A percentile compares a stretch with the other conserved stretches of the same genome.
Evolutionary conservation across 257 asterid species (phyloP).

Genomic region (Knoxia roxburghii): DNA sequence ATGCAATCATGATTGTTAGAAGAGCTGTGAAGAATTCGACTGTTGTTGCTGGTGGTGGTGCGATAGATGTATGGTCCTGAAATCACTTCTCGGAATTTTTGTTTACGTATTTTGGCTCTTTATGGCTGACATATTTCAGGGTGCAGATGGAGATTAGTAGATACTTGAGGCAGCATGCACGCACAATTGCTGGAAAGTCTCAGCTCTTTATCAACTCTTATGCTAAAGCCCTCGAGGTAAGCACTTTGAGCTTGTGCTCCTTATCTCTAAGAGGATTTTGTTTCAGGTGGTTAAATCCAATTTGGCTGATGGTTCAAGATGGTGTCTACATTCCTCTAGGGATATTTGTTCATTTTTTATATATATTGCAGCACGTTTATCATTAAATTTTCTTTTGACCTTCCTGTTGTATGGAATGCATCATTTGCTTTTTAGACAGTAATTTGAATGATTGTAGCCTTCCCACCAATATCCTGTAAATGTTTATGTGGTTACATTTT

Average conservation of each 20-base stretch:
- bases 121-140: constrained; percentile 12
- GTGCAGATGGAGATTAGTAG: constrained; percentile 85
- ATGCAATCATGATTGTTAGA: constrained; percentile 45
- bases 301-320: background rate
- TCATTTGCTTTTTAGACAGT: background rate
- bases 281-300: background rate
- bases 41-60: constrained; percentile 91
- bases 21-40: constrained; percentile 87
- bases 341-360: background rate
- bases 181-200: constrained; percentile 76
- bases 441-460: background rate
- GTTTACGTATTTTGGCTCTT: background rate
- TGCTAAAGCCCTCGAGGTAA: constrained; percentile 91
- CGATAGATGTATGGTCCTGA: constrained; percentile 63
- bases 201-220: constrained; percentile 81
- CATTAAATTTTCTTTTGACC: background rate
- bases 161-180: constrained; percentile 82
- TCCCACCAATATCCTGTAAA: background rate
- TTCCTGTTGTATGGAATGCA: background rate
- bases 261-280: background rate
- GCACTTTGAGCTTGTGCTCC: constrained; percentile 5
- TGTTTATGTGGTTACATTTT: background rate
- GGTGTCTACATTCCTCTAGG: background rate
- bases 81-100: constrained; percentile 12
- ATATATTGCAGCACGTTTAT: background rate